phyloP scores from a whole-genome alignment of 768 basidiomycete genomes.

The Kockovaella imperatae region DNA sequence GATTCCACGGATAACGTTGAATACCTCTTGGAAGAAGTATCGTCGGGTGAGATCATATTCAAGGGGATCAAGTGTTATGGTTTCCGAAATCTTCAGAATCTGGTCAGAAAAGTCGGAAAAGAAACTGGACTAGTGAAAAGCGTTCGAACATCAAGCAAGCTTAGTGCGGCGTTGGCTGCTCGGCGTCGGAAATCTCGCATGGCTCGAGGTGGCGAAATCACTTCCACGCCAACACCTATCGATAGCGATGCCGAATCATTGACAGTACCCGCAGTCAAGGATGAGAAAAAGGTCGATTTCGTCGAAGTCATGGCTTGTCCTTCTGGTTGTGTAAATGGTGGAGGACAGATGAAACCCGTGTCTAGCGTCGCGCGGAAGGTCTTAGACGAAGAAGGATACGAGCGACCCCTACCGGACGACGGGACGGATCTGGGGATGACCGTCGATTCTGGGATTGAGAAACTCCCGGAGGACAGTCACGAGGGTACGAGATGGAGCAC shows the following conservation, averaged over 20 bases:
- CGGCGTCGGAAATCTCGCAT: conserved; percentile 32
- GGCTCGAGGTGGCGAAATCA: conserved; percentile 8
- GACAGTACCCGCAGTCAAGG: conserved; percentile 10
- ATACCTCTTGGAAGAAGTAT: conserved; percentile 45
- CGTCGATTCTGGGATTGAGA: conserved; percentile 13
- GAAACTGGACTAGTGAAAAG: conserved; percentile 64
- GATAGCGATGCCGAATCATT: conserved; percentile 17
- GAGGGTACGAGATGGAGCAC: conserved; percentile 68
- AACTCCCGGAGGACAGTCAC: conserved; percentile 25
- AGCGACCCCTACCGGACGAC: conserved; percentile 56
- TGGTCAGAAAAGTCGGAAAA: conserved; percentile 85
- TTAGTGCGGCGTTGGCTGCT: conserved; percentile 38
- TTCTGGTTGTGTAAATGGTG: conserved; percentile 92
- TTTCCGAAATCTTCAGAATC: conserved; percentile 92
- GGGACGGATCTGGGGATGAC: conserved; percentile 31
- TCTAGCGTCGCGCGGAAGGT: neutral
- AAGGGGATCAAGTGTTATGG: conserved; percentile 94
- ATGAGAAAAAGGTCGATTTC: conserved; percentile 41
- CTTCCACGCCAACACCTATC: conserved; percentile 9
- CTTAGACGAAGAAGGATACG: conserved; percentile 60
- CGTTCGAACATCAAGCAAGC: conserved; percentile 24
- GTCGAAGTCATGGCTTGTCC: conserved; percentile 87
- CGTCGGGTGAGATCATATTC: conserved; percentile 62
- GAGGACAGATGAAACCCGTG: conserved; percentile 61
- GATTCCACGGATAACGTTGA: conserved; percentile 45